Evolutionary conservation across 2,329 filamentous ascomycete species (phyloP), one percentile per base, ranked within the genome.

Genomic region (Didymellaceae sp.): DNA sequence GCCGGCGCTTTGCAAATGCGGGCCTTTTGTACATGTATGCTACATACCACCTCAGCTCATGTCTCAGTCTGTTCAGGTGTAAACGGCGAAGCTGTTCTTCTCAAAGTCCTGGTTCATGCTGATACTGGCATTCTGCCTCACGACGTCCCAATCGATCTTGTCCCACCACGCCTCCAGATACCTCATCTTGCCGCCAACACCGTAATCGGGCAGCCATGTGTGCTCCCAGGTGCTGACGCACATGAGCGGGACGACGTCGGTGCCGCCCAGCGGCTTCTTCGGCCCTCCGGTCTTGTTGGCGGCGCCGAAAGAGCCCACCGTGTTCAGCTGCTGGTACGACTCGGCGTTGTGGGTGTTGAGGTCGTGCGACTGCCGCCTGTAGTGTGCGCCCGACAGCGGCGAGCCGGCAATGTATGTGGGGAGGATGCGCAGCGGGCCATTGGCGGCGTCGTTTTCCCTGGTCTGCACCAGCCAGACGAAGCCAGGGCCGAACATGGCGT

Each of bases 201-300:
- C 87, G 74, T 89, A 97, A 73, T 97, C 91, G 46, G 84, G 82
- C 72, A 97, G 77, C 85, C 89, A 99, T 7, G 88, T 87, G 75
- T 97, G 94, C 79, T 97, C 88, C 94, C 94, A 99, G 5, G 91
- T 96, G 77, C 91, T 97, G 52, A 97, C 82, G 71, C 93, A 97
- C 63, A 99, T 78, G 54, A 97, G 80, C 10, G 93, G 92, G 48
- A 85, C 80, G 25, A 92, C 74, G 39, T 88, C 82, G 57, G 85
- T 81, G 50, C 86, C 87, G 30, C 88, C 88, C 1, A 88, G 86
- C 5, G 85, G 81, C 52, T 81, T 73, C 46, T 72, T 74, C 11
- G 67, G 59, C 34, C 35, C 41, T 24, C 60, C 54, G 38, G 66
- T 61, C 52, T 58, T 51, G 25, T 67, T 52, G 5, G 65, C 67